These are phyloP conservation scores for Fragilaria crotonensis DNA, from an alignment of 108 stramenopile genomes.

Conservation along the genomic window DNA sequence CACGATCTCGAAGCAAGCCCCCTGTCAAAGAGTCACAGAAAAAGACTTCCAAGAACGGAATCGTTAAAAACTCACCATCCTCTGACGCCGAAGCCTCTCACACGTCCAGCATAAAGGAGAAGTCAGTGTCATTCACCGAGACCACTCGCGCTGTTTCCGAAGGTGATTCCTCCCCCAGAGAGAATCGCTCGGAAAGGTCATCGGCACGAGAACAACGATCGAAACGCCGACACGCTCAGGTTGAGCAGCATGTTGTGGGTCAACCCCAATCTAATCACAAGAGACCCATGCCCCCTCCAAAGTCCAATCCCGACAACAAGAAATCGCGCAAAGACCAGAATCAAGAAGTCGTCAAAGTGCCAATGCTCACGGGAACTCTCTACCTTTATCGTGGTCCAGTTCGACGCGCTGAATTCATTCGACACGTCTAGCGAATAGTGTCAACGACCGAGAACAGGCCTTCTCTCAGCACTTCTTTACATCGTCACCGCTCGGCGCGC, in stretches of 20 bases:
- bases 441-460: not conserved
- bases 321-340: slow-evolving; percentile 4
- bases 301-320: not conserved
- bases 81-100: not conserved
- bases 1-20: not conserved
- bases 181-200: not conserved
- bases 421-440: slow-evolving; percentile 18
- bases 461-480: not conserved
- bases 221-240: too few species aligned
- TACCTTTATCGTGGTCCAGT: slow-evolving; percentile 40
- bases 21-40: not conserved
- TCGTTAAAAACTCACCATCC: not conserved
- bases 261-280: too few species aligned
- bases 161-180: not conserved
- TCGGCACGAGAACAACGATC: slow-evolving; percentile 6
- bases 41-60: not conserved
- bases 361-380: slow-evolving; percentile 50
- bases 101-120: not conserved
- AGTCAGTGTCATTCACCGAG: not conserved
- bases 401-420: slow-evolving; percentile 45
- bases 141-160: not conserved
- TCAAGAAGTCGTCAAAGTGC: slow-evolving; percentile 44
- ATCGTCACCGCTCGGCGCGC: not conserved
- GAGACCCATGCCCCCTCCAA: too few species aligned
- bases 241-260: too few species aligned